phyloP scores from a whole-genome alignment of 495 filamentous ascomycete genomes.

The Clohesyomyces aquaticus region DNA sequence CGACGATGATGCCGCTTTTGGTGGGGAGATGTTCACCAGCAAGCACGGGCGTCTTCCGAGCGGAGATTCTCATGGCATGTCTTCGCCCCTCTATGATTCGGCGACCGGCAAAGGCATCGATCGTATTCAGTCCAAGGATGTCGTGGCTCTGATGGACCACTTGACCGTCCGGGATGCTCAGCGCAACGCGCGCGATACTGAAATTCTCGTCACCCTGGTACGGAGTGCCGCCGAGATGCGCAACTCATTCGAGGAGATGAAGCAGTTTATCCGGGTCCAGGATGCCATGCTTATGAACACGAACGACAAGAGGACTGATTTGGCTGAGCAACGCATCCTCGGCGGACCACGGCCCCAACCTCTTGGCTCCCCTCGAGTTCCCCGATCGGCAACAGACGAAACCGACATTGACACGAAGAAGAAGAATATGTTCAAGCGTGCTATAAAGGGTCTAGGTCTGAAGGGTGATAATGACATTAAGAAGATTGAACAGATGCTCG shows the following conservation, averaged over 20 bases:
- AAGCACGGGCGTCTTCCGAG: constrained; percentile 72
- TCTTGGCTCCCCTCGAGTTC: constrained; percentile 58
- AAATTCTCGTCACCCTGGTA: constrained; percentile 93
- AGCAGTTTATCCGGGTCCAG: constrained; percentile 83
- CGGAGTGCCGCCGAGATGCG: constrained; percentile 96
- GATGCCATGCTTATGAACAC: constrained; percentile 81
- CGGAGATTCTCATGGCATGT: constrained; percentile 88
- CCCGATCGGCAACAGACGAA: constrained; percentile 63
- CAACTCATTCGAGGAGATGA: constrained; percentile 95
- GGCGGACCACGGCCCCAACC: constrained; percentile 88
- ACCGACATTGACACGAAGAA: constrained; percentile 75
- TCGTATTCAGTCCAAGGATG: constrained; percentile 93
- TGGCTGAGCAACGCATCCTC: constrained; percentile 76
- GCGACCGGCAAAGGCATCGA: constrained; percentile 88
- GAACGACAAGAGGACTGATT: constrained; percentile 83
- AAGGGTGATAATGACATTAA: constrained; percentile 85
- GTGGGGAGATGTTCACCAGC: constrained; percentile 39
- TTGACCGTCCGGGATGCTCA: constrained; percentile 97
- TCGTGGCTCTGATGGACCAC: constrained; percentile 97
- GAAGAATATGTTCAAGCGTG: constrained; percentile 86
- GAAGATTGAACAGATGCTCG: constrained; percentile 94
- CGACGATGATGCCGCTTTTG: constrained; percentile 25
- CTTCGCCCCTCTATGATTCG: constrained; percentile 86
- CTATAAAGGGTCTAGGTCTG: constrained; percentile 82
- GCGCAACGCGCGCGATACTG: constrained; percentile 93